Base-by-base conservation (phyloP, 2,329 filamentous ascomycete genomes). In the Clarireedia homoeocarpa region DNA sequence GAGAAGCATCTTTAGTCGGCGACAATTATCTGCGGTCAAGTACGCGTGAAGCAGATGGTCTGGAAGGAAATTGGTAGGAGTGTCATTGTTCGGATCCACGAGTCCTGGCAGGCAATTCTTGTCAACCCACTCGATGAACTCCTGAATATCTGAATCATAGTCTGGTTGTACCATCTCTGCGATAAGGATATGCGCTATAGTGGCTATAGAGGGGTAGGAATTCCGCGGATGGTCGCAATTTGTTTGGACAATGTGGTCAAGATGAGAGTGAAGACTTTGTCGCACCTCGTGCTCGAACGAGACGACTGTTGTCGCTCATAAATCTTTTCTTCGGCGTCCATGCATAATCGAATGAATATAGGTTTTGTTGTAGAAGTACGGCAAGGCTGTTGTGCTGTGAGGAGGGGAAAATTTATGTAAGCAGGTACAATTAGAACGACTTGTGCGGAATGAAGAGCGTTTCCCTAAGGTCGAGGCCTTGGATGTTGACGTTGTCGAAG, bases 71-170 rank as follows among this genome's bases (percentile, higher is more conserved):
- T 7, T 42, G n/a, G n/a, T 10, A 42, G 39, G 39, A 2, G 14
- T 7, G 4, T 42, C 39, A 26, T 24, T 55, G 52, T 36, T 53
- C 47, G 10, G 47, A 44, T 17, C 59, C 12, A 23, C 51, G 44
- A n/a, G 56, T 38, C 12, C 36, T 48, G 47, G 48, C 26, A 36
- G 1, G 20, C n/a, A 4, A 42, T n/a, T 42, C 20, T 42, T 42
- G 9, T 42, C n/a, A 20, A 42, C 39, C 39, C 39, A 42, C 14
- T 42, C 39, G 9, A 42, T 42, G 20, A 42, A 42, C 39, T 42
- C 15, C 17, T 42, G 39, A 7, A 42, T 42, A 14, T 42, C 39
- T 42, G 39, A 15, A 42, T 42, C 3, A 42, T 42, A 3, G n/a
- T 42, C 39, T 4, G 1, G 15, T 42, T 42, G 39, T 4, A 1